Percentiles rank a stretch among this genome's conserved stretches.
Evolutionary conservation across 2,329 filamentous ascomycete genomes (phyloP).

Genomic region (Sphaerulina musiva): DNA sequence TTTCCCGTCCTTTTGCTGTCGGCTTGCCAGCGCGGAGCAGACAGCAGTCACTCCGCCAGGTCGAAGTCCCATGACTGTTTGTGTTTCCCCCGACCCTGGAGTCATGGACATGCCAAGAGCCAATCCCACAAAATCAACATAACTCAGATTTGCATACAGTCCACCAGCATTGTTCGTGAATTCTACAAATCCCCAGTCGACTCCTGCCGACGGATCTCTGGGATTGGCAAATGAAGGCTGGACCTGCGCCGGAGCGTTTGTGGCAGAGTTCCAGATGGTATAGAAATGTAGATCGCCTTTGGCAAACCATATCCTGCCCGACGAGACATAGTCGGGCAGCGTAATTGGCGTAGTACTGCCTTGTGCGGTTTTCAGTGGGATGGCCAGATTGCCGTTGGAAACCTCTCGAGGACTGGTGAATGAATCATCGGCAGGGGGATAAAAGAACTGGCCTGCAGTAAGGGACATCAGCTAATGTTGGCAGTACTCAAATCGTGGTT

Average conservation of each 20-base stretch:
- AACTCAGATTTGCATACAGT: conserved; percentile 39
- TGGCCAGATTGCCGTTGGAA: conserved; percentile 35
- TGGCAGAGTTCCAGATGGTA: conserved; percentile 31
- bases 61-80: conserved; percentile 54
- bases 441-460: conserved; percentile 33
- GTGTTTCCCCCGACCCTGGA: conserved; percentile 40
- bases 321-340: conserved; percentile 41
- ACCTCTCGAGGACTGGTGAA: conserved; percentile 35
- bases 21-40: conserved; percentile 49
- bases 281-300: conserved; percentile 41
- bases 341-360: conserved; percentile 41
- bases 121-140: conserved; percentile 36
- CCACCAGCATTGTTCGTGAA: conserved; percentile 41
- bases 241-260: conserved; percentile 37
- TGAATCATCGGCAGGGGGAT: conserved; percentile 37
- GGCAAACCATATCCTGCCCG: conserved; percentile 45
- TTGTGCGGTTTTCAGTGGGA: conserved; percentile 32
- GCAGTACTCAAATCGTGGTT: background rate
- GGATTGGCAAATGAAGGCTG: conserved; percentile 43
- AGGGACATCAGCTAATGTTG: background rate
- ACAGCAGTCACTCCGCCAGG: conserved; percentile 51
- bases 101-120: conserved; percentile 49
- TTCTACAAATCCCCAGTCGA: conserved; percentile 40
- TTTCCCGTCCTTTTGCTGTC: conserved; percentile 49
- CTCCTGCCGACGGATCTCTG: conserved; percentile 37